Percentiles rank a stretch among this genome's conserved stretches.
phyloP scores from a whole-genome alignment of 1,139 yeast species.

The Suhomyces yuchorum region DNA sequence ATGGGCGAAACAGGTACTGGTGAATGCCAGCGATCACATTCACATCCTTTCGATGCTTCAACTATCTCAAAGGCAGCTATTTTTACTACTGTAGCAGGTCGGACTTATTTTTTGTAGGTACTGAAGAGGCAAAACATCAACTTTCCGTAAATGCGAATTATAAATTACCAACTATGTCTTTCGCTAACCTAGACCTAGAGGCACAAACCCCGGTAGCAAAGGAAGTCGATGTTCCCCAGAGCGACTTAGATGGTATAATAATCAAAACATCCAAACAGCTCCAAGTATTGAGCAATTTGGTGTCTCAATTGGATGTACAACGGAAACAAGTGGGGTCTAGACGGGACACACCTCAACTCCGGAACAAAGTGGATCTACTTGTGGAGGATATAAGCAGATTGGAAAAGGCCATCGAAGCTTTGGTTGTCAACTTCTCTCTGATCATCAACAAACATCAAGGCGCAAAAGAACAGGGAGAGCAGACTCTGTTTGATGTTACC shows the following conservation, averaged over 20 bases:
- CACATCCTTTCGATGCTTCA: too few relatives aligned
- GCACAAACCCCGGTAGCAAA: constrained; percentile 42
- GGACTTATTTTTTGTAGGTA: too few relatives aligned
- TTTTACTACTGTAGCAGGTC: too few relatives aligned
- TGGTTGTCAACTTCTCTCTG: constrained; percentile 35
- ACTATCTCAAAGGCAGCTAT: too few relatives aligned
- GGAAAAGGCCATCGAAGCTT: constrained; percentile 36
- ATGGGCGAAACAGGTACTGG: too few relatives aligned
- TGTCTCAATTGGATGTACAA: constrained; percentile 51
- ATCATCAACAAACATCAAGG: constrained; percentile 37
- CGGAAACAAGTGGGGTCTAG: constrained; percentile 56
- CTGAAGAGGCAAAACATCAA: not conserved
- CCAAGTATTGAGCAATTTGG: constrained; percentile 52
- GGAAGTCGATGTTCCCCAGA: constrained; percentile 10
- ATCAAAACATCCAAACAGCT: constrained; percentile 43
- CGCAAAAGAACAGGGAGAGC: constrained; percentile 1
- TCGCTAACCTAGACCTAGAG: constrained; percentile 60
- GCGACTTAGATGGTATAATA: constrained; percentile 38
- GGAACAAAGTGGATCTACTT: constrained; percentile 42
- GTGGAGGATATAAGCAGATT: constrained; percentile 30
- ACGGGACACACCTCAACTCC: constrained; percentile 48
- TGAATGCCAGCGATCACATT: too few relatives aligned
- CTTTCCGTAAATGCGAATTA: not conserved
- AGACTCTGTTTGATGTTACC: constrained; percentile 26
- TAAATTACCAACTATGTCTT: constrained; percentile 47